Conservation (phyloP, 768 basidiomycete species). For the Mycena epipterygia region DNA sequence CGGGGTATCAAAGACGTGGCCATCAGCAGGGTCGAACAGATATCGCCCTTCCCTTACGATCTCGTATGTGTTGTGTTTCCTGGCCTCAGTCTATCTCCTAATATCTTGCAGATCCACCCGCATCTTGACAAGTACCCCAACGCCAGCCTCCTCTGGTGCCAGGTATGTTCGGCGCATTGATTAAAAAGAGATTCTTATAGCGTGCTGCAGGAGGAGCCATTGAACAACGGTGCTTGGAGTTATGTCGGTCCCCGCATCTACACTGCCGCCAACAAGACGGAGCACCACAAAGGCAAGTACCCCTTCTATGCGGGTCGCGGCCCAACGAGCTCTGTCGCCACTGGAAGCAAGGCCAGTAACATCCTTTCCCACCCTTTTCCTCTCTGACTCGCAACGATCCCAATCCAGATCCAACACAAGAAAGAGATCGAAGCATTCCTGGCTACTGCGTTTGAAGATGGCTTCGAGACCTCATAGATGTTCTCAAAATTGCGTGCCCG, state of each 20-base stretch:
- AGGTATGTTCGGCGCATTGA: conserved; percentile 59
- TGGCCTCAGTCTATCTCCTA: conserved; percentile 8
- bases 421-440: conserved; percentile 89
- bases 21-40: conserved; percentile 94
- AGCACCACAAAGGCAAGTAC: conserved; percentile 93
- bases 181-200: conserved; percentile 5
- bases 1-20: conserved; percentile 93
- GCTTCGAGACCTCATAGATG: conserved; percentile 34
- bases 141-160: conserved; percentile 93
- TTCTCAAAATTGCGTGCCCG: conserved; percentile 17
- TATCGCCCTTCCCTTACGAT: conserved; percentile 98
- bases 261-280: conserved; percentile 92
- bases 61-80: conserved; percentile 63
- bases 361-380: background rate
- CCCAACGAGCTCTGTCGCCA: conserved; percentile 93
- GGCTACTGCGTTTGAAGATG: conserved; percentile 66
- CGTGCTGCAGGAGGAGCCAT: conserved; percentile 81
- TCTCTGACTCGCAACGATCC: conserved; percentile 34
- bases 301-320: conserved; percentile 93
- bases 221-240: conserved; percentile 98
- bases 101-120: conserved; percentile 76
- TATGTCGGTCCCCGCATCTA: conserved; percentile 94
- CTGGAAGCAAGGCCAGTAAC: conserved; percentile 84
- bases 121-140: conserved; percentile 98
- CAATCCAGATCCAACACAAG: conserved; percentile 80